Base-by-base conservation (phyloP, 805 yeast genomes). In the Spencermartinsiella europaea region DNA sequence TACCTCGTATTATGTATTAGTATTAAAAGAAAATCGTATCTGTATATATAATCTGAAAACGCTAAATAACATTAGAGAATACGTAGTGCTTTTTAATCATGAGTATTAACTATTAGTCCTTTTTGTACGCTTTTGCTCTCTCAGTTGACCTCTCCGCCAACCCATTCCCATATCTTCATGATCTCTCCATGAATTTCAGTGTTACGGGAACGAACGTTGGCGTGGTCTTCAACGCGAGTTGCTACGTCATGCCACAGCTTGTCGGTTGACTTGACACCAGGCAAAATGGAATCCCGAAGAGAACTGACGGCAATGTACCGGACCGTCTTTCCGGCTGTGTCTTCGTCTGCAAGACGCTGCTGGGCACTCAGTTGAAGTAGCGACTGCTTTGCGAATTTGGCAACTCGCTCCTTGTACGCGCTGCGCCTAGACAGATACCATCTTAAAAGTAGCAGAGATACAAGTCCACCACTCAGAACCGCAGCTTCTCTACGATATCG, bases 101-200 rank as follows among this genome's bases (percentile, higher is more conserved):
- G 14, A 28, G 33, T 28, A 28, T 28, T 28, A 28, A 28, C 10
- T 28, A 10, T 10, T 10, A 28, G 14, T 28, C 33, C 14, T 10
- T 28, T 10, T 28, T 14, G 14, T 28, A 10, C 33, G 14, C 14
- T 14, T 28, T 28, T 14, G 14, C 10, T 14, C 10, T 28, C 19
- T n/a, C 15, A 15, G 37, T n/a, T 17, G 20, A 15, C 16, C n/a
- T 34, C 37, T 10, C 22, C 34, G 5, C 55, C 55, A 2, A 48
- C 38, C 96, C 96, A 89, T 60, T 87, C 88, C 87, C 95, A 85
- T 31, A 86, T 86, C 59, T 80, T 80, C 74, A 85, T 79, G 50
- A 89, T 85, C 54, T 89, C 96, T 15, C 97, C 96, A 58, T 83
- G 85, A 22, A 81, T 73, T 61, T 89, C 97, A 46, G 78, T 66